Evolutionary conservation across 164 flowering plant species (phyloP).

Genomic region (Cinnamomum chago): DNA sequence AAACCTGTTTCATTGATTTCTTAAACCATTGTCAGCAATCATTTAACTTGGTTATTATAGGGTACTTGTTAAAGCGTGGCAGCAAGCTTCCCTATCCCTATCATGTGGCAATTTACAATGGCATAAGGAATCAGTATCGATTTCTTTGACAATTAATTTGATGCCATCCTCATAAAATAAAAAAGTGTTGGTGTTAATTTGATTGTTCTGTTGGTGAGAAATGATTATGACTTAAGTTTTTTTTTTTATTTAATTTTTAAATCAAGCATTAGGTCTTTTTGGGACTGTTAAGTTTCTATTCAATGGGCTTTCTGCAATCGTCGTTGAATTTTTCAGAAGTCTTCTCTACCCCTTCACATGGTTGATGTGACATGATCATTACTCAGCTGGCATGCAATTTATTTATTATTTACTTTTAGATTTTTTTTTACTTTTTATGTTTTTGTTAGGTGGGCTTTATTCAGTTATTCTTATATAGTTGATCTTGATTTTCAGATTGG

Average conservation of each 20-base stretch:
- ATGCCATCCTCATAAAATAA: neutral
- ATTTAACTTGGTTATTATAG: too few relatives aligned
- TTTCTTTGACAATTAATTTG: neutral
- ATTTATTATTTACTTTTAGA: too few relatives aligned
- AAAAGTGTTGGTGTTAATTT: neutral
- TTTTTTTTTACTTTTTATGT: neutral
- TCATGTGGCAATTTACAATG: too few relatives aligned
- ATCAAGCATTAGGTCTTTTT: too few relatives aligned
- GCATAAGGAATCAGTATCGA: neutral
- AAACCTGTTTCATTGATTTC: neutral
- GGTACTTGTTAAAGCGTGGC: neutral
- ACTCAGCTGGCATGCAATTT: neutral
- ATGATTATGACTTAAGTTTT: neutral
- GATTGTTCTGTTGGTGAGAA: neutral
- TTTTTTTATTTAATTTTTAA: too few relatives aligned
- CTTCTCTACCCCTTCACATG: too few relatives aligned
- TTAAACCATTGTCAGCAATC: neutral
- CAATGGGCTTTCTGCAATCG: too few relatives aligned
- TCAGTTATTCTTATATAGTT: neutral
- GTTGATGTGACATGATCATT: neutral
- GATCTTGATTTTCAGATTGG: slow-evolving; percentile 57
- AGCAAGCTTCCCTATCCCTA: neutral
- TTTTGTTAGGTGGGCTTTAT: neutral
- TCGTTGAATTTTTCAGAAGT: too few relatives aligned
- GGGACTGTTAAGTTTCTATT: too few relatives aligned